Percentiles rank a stretch among this genome's conserved stretches.
phyloP scores from a whole-genome alignment of 352 stramenopile genomes.

The Phytopythium kandeliae region DNA sequence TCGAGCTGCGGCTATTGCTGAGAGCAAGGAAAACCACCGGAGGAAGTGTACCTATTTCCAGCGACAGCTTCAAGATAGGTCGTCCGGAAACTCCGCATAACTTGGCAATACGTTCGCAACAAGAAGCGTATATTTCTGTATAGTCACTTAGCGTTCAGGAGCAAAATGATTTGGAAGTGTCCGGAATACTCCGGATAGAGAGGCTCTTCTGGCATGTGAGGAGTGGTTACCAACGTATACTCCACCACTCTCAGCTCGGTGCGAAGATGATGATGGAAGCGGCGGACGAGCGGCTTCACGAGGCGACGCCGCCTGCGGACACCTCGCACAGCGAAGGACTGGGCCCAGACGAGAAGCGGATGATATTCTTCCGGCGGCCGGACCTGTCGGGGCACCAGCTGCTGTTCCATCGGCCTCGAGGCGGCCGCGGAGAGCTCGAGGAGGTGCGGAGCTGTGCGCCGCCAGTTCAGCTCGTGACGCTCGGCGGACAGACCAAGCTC shows the following conservation, averaged over 20 bases:
- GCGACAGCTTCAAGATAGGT: neutral
- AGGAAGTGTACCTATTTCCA: conserved; percentile 2
- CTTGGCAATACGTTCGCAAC: neutral
- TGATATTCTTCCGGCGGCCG: conserved; percentile 41
- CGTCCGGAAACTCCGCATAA: neutral
- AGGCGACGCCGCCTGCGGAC: neutral
- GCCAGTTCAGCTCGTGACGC: conserved; percentile 44
- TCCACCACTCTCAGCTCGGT: too few species aligned
- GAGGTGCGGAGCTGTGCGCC: conserved; percentile 5
- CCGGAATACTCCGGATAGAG: too few species aligned
- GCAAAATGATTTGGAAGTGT: too few species aligned
- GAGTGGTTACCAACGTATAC: too few species aligned
- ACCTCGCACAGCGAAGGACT: neutral
- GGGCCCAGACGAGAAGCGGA: conserved; percentile 16
- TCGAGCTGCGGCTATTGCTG: too few species aligned
- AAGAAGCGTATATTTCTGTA: too few species aligned
- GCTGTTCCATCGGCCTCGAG: conserved; percentile 28
- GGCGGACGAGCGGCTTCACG: conserved; percentile 18
- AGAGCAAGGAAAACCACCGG: too few species aligned
- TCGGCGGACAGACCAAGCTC: conserved; percentile 38
- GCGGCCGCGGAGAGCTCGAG: neutral
- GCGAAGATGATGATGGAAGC: conserved; percentile 19
- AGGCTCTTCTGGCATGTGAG: too few species aligned
- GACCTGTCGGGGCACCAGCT: conserved; percentile 36
- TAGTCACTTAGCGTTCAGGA: too few species aligned